Evolutionary conservation across 352 stramenopile species (phyloP).

Genomic region (Peronosclerospora sorghi): DNA sequence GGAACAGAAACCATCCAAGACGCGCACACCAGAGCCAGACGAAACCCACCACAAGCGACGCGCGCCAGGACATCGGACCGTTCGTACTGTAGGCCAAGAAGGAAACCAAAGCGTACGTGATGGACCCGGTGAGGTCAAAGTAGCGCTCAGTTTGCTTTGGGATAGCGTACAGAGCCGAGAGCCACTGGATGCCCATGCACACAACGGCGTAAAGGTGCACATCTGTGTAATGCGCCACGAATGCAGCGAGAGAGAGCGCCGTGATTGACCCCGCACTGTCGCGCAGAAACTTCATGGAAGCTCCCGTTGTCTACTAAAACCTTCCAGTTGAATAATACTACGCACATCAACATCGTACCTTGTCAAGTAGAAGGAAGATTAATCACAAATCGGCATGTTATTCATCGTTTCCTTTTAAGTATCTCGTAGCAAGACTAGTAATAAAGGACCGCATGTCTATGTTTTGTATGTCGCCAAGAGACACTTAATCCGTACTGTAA

Average conservation of each 20-base stretch:
- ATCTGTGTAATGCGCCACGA: slow-evolving; percentile 22
- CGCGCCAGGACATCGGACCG: slow-evolving; percentile 29
- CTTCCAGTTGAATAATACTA: no score
- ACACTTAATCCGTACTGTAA: no score
- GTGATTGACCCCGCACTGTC: no score
- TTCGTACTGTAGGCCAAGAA: slow-evolving; percentile 26
- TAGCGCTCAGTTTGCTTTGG: slow-evolving; percentile 63
- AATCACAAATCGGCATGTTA: no score
- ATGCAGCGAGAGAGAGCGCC: slow-evolving; percentile 25
- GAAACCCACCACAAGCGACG: slow-evolving; percentile 41
- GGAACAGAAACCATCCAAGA: slow-evolving; percentile 69
- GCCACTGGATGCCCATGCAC: slow-evolving; percentile 50
- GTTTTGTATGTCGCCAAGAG: no score
- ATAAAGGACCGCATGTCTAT: no score
- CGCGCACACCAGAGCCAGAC: slow-evolving; percentile 73
- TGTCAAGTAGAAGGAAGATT: no score
- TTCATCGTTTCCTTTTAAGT: no score
- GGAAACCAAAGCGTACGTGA: slow-evolving; percentile 55
- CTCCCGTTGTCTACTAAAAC: no score
- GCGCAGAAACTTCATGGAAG: no score
- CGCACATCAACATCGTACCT: no score
- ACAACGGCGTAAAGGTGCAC: slow-evolving; percentile 41
- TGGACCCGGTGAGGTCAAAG: slow-evolving; percentile 77
- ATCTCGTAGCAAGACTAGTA: no score
- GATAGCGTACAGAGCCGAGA: slow-evolving; percentile 54